Evolutionary conservation across 202 grass and related monocot species (phyloP), one percentile per base, ranked within the genome.

Genomic region (Digitaria exilis): DNA sequence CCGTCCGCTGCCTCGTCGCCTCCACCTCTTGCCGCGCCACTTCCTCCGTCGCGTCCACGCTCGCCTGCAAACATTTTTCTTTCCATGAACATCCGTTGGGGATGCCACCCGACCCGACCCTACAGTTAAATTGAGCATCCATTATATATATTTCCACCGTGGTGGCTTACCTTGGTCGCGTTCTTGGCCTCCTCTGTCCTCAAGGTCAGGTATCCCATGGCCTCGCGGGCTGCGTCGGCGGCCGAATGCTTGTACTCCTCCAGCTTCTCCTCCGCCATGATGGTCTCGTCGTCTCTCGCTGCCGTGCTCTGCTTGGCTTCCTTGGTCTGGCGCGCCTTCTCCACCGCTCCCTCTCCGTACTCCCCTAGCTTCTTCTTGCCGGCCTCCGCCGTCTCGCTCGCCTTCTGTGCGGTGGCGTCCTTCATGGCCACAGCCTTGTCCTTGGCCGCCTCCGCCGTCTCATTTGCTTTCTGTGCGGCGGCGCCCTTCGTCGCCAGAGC

Each of bases 381-480:
- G 3, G 59, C 66, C 45, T 44, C 72, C 3, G 32, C 66, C 12
- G 39, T 45, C n/a, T 45, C 39, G 39, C 66, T 16, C 2, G 50
- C 79, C 84, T 80, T 87, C 21, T 84, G 61, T 2, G 45, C 42
- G 0, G 67, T 10, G 18, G 81, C 82, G 19, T 77, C 65, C 58
- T 66, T 66, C 32, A 41, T 41, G 19, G 34, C 63, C 7, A 0
- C 3, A 4, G 63, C 63, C 32, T 66, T 66, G 12, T 51, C 69
- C 77, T 71, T 85, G 12, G 84, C 60, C 29, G 30, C 76, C 42
- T 76, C 78, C 1, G 28, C 44, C 0, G 63, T 41, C 17, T 78
- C 85, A 5, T 1, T 56, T 2, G n/a, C 52, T n/a, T 56, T 56
- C 15, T 56, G n/a, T 8, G 52, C 21, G 2, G 51, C 7, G 19